Conservation (phyloP, 1,284 basidiomycete species). For the Lentinula novae-zelandiae region DNA sequence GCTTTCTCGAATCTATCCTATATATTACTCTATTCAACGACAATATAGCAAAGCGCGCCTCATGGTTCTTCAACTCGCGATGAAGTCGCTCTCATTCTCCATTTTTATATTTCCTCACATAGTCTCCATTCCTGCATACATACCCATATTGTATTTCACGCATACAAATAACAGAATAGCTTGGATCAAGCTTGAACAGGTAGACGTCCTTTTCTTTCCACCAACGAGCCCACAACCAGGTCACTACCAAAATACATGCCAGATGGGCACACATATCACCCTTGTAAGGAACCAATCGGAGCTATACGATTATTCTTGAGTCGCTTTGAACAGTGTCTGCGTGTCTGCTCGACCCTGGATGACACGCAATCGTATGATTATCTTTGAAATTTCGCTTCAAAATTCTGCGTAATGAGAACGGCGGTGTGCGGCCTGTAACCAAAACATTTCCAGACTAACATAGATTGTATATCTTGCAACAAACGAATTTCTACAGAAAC, state of each 20-base stretch:
- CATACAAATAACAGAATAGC: conserved; percentile 23
- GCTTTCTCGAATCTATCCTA: background rate
- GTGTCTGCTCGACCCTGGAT: background rate
- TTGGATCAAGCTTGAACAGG: background rate
- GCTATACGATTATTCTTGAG: too few relatives aligned
- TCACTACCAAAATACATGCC: too few relatives aligned
- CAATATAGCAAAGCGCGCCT: conserved; percentile 73
- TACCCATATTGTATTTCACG: conserved; percentile 21
- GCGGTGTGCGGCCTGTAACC: background rate
- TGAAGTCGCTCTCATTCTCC: conserved; percentile 30
- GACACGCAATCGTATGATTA: background rate
- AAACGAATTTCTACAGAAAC: too few relatives aligned
- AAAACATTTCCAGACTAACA: too few relatives aligned
- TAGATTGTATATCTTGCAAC: too few relatives aligned
- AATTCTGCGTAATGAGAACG: background rate
- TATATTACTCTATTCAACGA: conserved; percentile 13
- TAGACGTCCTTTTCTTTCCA: too few relatives aligned
- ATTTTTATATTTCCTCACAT: conserved; percentile 17
- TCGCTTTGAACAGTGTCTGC: too few relatives aligned
- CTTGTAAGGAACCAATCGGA: too few relatives aligned
- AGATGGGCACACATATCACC: too few relatives aligned
- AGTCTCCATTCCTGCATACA: conserved; percentile 22
- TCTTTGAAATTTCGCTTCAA: background rate
- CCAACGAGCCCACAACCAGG: too few relatives aligned
- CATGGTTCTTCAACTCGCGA: conserved; percentile 85